Percentiles rank a stretch among this genome's conserved stretches.
phyloP scores from a whole-genome alignment of 2,329 filamentous ascomycete genomes.

The Hypoxylon sp. region DNA sequence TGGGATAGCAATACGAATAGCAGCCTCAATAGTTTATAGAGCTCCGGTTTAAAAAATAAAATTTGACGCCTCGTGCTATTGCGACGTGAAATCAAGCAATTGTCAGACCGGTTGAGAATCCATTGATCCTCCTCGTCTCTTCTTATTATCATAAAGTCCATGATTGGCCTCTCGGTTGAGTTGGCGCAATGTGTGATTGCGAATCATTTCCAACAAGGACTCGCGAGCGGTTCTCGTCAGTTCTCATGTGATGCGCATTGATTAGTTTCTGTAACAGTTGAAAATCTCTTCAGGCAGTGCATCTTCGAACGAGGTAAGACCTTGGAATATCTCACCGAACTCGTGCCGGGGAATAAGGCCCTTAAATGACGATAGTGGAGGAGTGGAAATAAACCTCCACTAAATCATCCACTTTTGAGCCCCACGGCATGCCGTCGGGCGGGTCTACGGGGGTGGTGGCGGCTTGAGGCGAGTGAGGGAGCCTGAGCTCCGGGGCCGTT shows the following conservation, averaged over 20 bases:
- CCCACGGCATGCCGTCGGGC: conserved; percentile 25
- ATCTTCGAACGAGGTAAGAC: conserved; percentile 39
- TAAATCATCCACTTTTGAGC: conserved; percentile 32
- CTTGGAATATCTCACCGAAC: conserved; percentile 42
- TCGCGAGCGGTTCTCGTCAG: conserved; percentile 19
- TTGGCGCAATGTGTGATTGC: conserved; percentile 21
- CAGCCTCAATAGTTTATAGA: conserved; percentile 14
- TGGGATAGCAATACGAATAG: conserved; percentile 3
- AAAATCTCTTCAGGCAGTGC: conserved; percentile 31
- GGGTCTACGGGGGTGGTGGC: conserved; percentile 17
- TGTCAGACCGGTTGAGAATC: neutral
- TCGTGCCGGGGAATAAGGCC: conserved; percentile 29
- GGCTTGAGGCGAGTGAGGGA: conserved; percentile 22
- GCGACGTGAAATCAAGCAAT: neutral
- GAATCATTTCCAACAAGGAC: conserved; percentile 17
- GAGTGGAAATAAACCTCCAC: conserved; percentile 44
- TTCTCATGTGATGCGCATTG: conserved; percentile 37
- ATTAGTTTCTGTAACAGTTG: conserved; percentile 26
- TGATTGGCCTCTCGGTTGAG: conserved; percentile 7
- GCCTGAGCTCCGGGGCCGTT: conserved; percentile 13
- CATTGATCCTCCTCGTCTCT: neutral
- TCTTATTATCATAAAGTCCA: neutral
- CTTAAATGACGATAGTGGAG: conserved; percentile 35
- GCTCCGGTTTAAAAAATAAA: neutral
- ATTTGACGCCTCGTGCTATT: neutral